Evolutionary conservation across 148 eudicot genomes (phyloP), one percentile per base, ranked within the genome.

Genomic region (Fagopyrum esculentum): DNA sequence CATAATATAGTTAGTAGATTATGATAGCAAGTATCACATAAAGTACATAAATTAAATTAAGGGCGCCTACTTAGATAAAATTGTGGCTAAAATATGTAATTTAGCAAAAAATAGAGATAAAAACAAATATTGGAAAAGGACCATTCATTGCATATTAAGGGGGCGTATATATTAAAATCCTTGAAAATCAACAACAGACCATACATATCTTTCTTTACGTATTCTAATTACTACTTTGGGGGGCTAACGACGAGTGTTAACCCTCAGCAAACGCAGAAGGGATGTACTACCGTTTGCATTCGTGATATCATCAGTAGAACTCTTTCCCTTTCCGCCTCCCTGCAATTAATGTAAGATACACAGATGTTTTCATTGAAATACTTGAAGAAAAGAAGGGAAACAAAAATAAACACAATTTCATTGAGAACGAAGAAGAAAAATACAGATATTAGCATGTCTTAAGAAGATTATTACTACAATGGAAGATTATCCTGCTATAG

Each of bases 191-290:
- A 35, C 40, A 35, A 35, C 40, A 35, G 40, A 35, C 40, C 0
- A 35, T 35, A 35, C 40, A 35, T 35, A 35, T 1, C 40, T 35
- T 35, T 35, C 40, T 35, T 35, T 35, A 35, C 40, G 40, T 35
- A 35, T 35, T 35, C 40, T 35, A 35, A 35, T 35, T 35, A 35
- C 40, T 35, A 35, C 1, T 35, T 35, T 35, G 40, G 40, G 71
- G 9, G 1, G 71, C 71, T 66, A 66, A 43, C 16, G 71, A 66
- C 10, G 71, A 66, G 19, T 19, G 19, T 40, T 9, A 13, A 66
- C 71, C 71, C 10, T 40, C 47, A 66, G 47, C 47, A 66, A 40
- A 66, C 71, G 71, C 19, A 66, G 71, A 43, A 66, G 71, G 45
- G 71, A 40, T 22, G 71, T 19, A 19, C 47, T 63, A 63, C 40